These are phyloP conservation scores for Sclerotinia trifoliorum DNA, from an alignment of 2,329 filamentous ascomycete genomes.

Conservation along the genomic window DNA sequence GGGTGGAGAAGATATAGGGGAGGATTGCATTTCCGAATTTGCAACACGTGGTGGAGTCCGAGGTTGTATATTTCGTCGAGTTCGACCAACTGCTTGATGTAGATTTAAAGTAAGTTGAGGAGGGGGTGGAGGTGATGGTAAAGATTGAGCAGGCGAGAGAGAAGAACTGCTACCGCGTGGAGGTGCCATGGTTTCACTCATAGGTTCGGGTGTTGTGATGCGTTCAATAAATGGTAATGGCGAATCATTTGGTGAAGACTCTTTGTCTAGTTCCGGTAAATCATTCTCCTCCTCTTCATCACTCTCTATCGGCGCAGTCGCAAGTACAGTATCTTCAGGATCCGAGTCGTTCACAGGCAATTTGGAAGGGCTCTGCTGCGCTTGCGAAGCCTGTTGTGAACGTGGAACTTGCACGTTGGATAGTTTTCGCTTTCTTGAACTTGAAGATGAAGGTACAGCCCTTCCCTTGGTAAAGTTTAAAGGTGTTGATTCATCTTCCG, in stretches of 20 bases:
- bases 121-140: conserved; percentile 30
- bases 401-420: conserved; percentile 36
- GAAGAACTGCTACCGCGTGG: conserved; percentile 38
- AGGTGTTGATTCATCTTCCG: conserved; percentile 68
- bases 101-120: conserved; percentile 24
- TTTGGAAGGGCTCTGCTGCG: conserved; percentile 30
- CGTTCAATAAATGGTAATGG: conserved; percentile 33
- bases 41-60: conserved; percentile 34
- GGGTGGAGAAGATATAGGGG: conserved; percentile 56
- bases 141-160: conserved; percentile 29
- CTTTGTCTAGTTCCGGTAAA: conserved; percentile 7
- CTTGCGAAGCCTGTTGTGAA: conserved; percentile 25
- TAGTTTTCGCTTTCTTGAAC: conserved; percentile 55
- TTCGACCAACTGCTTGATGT: conserved; percentile 27
- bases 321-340: conserved; percentile 33
- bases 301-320: conserved; percentile 28
- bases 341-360: conserved; percentile 22
- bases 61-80: conserved; percentile 31
- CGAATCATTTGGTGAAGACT: conserved; percentile 23
- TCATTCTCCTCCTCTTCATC: conserved; percentile 28
- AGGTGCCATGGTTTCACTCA: conserved; percentile 41
- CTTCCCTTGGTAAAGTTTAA: conserved; percentile 49
- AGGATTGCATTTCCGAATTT: conserved; percentile 28
- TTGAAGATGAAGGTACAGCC: conserved; percentile 28
- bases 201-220: conserved; percentile 33